Conservation (phyloP, 2,329 filamentous ascomycete genomes). For the Diaporthe australafricana region DNA sequence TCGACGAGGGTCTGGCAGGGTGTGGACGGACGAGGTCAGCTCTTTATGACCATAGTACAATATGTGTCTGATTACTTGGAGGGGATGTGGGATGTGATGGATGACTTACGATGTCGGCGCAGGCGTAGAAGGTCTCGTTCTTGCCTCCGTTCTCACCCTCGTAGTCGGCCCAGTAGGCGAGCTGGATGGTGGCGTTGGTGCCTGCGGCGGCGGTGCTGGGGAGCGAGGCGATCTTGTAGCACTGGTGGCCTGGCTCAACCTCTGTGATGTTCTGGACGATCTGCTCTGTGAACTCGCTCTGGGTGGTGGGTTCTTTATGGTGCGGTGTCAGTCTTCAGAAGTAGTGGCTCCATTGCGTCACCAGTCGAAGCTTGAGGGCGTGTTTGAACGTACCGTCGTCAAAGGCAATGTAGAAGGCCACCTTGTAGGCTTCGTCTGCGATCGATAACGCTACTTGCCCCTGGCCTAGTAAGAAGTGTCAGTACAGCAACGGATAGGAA, state of each 20-base stretch:
- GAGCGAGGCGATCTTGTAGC: conserved; percentile 52
- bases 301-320: conserved; percentile 51
- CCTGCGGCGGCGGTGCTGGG: conserved; percentile 52
- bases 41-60: not conserved
- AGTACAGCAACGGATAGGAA: not conserved
- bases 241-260: conserved; percentile 59
- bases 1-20: conserved; percentile 47
- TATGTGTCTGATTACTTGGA: conserved; percentile 15
- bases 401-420: conserved; percentile 61
- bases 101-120: conserved; percentile 52
- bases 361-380: not conserved
- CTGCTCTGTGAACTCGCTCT: conserved; percentile 54
- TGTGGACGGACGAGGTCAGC: not conserved
- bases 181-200: conserved; percentile 60
- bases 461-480: conserved; percentile 50
- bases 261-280: conserved; percentile 52
- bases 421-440: conserved; percentile 62
- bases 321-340: not conserved
- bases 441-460: conserved; percentile 62
- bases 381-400: conserved; percentile 13
- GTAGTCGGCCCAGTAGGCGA: conserved; percentile 59
- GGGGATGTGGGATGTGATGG: not conserved
- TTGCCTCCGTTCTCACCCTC: conserved; percentile 49
- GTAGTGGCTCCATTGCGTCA: not conserved
- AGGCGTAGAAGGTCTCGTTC: conserved; percentile 52